A percentile compares a stretch with the other conserved stretches of the same genome.
Conservation (phyloP, 768 basidiomycete genomes). For the Cystofilobasidium bisporidii region DNA sequence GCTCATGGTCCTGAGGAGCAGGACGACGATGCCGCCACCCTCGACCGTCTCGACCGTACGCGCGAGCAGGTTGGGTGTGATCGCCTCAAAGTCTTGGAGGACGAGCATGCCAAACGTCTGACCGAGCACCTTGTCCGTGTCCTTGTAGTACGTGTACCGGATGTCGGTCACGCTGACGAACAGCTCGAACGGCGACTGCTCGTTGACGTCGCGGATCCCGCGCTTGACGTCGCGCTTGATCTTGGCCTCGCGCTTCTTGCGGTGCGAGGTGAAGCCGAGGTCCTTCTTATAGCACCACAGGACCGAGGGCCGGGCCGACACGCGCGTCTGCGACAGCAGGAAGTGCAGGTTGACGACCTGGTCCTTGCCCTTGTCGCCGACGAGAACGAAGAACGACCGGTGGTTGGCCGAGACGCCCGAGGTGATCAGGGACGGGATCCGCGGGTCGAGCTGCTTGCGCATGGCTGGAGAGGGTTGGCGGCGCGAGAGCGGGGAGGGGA, state of each 20-base stretch:
- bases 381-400: conserved; percentile 88
- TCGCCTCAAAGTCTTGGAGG: conserved; percentile 93
- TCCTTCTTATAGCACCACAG: conserved; percentile 99
- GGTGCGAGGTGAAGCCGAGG: conserved; percentile 92
- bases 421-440: conserved; percentile 81
- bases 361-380: conserved; percentile 85
- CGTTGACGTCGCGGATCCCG: conserved; percentile 84
- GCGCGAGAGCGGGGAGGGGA: not conserved
- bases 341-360: conserved; percentile 97
- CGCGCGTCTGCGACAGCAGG: conserved; percentile 78
- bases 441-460: conserved; percentile 62
- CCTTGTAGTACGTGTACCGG: conserved; percentile 98
- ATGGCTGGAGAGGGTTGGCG: conserved; percentile 25
- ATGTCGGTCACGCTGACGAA: conserved; percentile 99
- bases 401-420: conserved; percentile 91
- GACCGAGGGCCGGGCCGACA: conserved; percentile 80
- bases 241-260: conserved; percentile 93
- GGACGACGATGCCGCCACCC: conserved; percentile 69
- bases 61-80: conserved; percentile 93
- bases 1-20: conserved; percentile 89
- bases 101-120: conserved; percentile 97
- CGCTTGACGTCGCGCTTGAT: conserved; percentile 93
- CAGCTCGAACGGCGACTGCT: conserved; percentile 95
- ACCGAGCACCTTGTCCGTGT: conserved; percentile 90
- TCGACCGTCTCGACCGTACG: conserved; percentile 97